These are phyloP conservation scores for Fusarium sp. DNA, from an alignment of 2,329 filamentous ascomycete genomes.

Conservation along the genomic window DNA sequence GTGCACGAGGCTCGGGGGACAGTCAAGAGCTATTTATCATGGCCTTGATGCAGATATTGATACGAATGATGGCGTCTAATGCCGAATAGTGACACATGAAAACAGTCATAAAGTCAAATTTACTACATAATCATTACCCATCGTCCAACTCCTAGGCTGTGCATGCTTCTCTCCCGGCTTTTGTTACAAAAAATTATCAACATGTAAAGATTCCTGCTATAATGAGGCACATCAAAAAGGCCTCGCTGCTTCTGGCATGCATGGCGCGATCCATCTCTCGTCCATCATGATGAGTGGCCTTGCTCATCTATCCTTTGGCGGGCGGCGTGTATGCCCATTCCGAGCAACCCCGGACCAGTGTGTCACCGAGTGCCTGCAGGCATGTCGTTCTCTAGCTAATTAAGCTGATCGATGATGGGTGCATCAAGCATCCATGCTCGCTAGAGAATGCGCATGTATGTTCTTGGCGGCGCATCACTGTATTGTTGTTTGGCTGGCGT, in stretches of 20 bases:
- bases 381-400: not conserved
- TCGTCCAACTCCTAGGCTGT: slow-evolving; percentile 22
- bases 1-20: not conserved
- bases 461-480: not conserved
- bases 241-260: slow-evolving; percentile 12
- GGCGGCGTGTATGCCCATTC: not conserved
- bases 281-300: slow-evolving; percentile 15
- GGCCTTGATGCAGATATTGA: not conserved
- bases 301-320: slow-evolving; percentile 3
- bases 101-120: slow-evolving; percentile 17
- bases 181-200: slow-evolving; percentile 20
- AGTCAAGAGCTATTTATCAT: not conserved
- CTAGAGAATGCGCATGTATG: not conserved
- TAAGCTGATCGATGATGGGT: not conserved
- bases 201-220: slow-evolving; percentile 16
- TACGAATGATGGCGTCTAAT: not conserved
- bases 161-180: slow-evolving; percentile 1
- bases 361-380: not conserved
- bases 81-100: not conserved
- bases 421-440: not conserved
- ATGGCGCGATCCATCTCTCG: slow-evolving; percentile 13
- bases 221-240: slow-evolving; percentile 14
- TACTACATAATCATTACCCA: slow-evolving; percentile 33
- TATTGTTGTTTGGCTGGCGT: not conserved
- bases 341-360: not conserved